Percentiles rank a stretch among this genome's conserved stretches.
Conservation (phyloP, 495 filamentous ascomycete genomes). For the Cudoniella acicularis region DNA sequence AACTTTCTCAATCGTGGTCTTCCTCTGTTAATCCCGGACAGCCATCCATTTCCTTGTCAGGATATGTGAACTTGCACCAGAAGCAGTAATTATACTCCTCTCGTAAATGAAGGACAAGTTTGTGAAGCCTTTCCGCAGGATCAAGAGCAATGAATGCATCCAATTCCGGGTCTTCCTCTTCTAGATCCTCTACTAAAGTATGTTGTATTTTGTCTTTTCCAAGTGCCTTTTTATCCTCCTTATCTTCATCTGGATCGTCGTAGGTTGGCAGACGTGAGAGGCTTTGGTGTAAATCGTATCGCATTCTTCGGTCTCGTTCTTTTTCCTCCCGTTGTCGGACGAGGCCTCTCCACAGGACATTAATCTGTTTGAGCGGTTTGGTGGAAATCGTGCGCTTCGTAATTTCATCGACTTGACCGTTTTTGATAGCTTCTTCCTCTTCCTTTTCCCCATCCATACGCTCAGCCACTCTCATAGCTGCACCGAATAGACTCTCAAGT, state of each 20-base stretch:
- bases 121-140: slow-evolving; percentile 57
- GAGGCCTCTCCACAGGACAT: slow-evolving; percentile 76
- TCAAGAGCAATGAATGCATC: slow-evolving; percentile 75
- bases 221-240: slow-evolving; percentile 45
- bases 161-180: slow-evolving; percentile 80
- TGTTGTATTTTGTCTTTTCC: slow-evolving; percentile 38
- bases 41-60: slow-evolving; percentile 69
- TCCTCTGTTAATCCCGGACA: slow-evolving; percentile 91
- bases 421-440: slow-evolving; percentile 16
- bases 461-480: slow-evolving; percentile 81
- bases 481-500: slow-evolving; percentile 60
- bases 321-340: slow-evolving; percentile 63
- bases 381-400: slow-evolving; percentile 43
- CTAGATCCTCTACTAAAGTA: slow-evolving; percentile 62
- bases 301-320: slow-evolving; percentile 64
- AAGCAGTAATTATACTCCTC: slow-evolving; percentile 81
- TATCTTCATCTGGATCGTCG: slow-evolving; percentile 49
- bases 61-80: slow-evolving; percentile 88
- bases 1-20: slow-evolving; percentile 67
- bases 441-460: slow-evolving; percentile 41
- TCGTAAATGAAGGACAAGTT: slow-evolving; percentile 64
- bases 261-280: slow-evolving; percentile 44
- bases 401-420: slow-evolving; percentile 11
- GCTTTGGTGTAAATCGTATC: slow-evolving; percentile 67
- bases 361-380: slow-evolving; percentile 55